Evolutionary conservation across 192 early-diverging fungal species (phyloP).

Genomic region (Coemansia sp.): DNA sequence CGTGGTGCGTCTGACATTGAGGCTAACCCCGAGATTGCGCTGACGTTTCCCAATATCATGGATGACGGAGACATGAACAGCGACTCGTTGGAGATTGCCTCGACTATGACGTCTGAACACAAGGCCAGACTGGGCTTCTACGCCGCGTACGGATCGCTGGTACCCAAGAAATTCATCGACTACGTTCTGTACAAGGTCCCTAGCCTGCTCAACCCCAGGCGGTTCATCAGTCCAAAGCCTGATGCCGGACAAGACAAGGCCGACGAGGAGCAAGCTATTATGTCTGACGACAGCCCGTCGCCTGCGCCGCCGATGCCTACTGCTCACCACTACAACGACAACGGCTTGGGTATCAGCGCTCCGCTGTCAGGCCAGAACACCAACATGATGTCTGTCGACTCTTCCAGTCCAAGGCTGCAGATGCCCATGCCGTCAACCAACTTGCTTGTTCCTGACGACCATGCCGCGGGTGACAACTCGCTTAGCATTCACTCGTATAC

Average conservation of each 20-base stretch:
- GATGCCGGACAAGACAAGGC: neutral
- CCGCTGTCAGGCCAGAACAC: conserved; percentile 28
- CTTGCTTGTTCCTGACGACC: neutral
- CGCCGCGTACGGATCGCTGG: conserved; percentile 41
- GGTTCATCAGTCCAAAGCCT: neutral
- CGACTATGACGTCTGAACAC: conserved; percentile 16
- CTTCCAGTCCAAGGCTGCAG: conserved; percentile 1
- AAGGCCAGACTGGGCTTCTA: conserved; percentile 31
- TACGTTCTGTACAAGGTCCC: conserved; percentile 35
- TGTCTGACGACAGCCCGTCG: neutral
- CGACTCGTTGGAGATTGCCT: conserved; percentile 13
- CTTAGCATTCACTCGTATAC: conserved; percentile 36
- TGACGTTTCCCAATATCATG: conserved; percentile 34
- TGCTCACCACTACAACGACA: conserved; percentile 35
- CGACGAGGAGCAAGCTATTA: conserved; percentile 7
- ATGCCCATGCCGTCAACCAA: conserved; percentile 2
- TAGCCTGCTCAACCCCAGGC: conserved; percentile 19
- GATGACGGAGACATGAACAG: conserved; percentile 14
- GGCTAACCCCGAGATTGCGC: conserved; percentile 35
- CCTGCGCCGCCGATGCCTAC: conserved; percentile 20
- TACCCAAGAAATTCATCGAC: conserved; percentile 35
- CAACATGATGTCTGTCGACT: conserved; percentile 38
- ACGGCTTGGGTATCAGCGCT: neutral
- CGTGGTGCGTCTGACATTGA: conserved; percentile 46
- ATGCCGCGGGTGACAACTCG: neutral